phyloP scores from a whole-genome alignment of 345 rosid genomes.

The Pelargonium nanum region DNA sequence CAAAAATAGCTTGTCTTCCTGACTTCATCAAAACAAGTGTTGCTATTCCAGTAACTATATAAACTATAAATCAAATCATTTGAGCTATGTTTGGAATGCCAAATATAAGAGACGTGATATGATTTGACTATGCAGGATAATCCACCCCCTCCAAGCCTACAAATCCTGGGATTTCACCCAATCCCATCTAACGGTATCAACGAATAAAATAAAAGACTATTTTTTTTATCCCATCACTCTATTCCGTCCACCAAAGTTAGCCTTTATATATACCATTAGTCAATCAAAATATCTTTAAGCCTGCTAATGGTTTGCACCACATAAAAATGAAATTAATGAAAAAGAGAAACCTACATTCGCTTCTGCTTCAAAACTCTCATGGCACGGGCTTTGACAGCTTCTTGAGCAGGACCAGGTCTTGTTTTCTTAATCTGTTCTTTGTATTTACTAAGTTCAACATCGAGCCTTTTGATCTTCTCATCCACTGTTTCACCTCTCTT shows the following conservation, averaged over 20 bases:
- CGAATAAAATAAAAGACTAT: not conserved
- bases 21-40: not conserved
- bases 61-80: not conserved
- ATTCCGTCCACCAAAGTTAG: not conserved
- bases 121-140: not conserved
- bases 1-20: too few species aligned
- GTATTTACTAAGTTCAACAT: slow-evolving; percentile 67
- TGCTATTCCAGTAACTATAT: not conserved
- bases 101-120: too few species aligned
- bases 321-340: not conserved
- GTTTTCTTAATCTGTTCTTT: slow-evolving; percentile 84
- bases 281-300: not conserved
- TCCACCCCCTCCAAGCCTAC: not conserved
- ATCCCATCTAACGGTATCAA: not conserved
- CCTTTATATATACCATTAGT: not conserved
- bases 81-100: too few species aligned
- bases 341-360: slow-evolving; percentile 45
- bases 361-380: slow-evolving; percentile 92
- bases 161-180: too few species aligned
- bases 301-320: not conserved
- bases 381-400: slow-evolving; percentile 88
- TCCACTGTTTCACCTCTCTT: slow-evolving; percentile 89
- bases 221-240: too few species aligned
- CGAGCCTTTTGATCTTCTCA: slow-evolving; percentile 74
- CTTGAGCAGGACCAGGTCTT: slow-evolving; percentile 95